Evolutionary conservation across 805 yeast species (phyloP).

Genomic region (Ogataea glucozyma): DNA sequence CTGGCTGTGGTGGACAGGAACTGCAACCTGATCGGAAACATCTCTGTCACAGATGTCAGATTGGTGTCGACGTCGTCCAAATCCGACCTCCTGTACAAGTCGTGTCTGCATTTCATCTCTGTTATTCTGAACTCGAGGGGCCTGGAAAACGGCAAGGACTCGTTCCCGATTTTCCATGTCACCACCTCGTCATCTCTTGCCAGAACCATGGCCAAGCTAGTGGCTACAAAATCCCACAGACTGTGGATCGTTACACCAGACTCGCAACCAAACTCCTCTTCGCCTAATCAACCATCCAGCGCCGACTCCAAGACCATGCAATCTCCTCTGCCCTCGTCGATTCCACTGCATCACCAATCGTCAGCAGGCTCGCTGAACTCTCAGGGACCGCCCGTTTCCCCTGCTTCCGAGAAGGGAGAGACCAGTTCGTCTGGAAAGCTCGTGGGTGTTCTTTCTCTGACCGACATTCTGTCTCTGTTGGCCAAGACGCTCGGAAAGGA

Average conservation of each 20-base stretch:
- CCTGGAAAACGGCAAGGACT: slow-evolving; percentile 90
- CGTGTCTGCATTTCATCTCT: slow-evolving; percentile 85
- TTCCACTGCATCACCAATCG: slow-evolving; percentile 21
- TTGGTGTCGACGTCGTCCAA: slow-evolving; percentile 86
- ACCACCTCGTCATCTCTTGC: slow-evolving; percentile 76
- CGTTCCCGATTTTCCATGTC: slow-evolving; percentile 95
- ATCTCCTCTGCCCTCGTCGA: slow-evolving; percentile 15
- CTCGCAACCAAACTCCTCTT: slow-evolving; percentile 15
- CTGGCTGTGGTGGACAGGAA: slow-evolving; percentile 88
- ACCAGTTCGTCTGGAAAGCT: slow-evolving; percentile 71
- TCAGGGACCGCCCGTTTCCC: slow-evolving; percentile 6
- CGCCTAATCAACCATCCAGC: slow-evolving; percentile 21
- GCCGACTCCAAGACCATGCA: slow-evolving; percentile 17
- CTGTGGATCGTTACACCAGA: slow-evolving; percentile 76
- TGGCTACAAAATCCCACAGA: slow-evolving; percentile 92
- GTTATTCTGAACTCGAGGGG: slow-evolving; percentile 87
- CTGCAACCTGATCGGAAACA: slow-evolving; percentile 79
- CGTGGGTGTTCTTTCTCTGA: slow-evolving; percentile 87
- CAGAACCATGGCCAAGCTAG: slow-evolving; percentile 89
- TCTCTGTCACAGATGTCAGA: slow-evolving; percentile 91
- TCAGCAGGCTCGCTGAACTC: slow-evolving; percentile 6
- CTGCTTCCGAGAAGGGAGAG: slow-evolving; percentile 30
- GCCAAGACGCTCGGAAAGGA: slow-evolving; percentile 72
- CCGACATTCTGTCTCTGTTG: slow-evolving; percentile 82
- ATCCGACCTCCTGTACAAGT: slow-evolving; percentile 74